Evolutionary conservation across 495 filamentous ascomycete genomes (phyloP), one percentile per base, ranked within the genome.

Genomic region (Bathelium albidoporum): DNA sequence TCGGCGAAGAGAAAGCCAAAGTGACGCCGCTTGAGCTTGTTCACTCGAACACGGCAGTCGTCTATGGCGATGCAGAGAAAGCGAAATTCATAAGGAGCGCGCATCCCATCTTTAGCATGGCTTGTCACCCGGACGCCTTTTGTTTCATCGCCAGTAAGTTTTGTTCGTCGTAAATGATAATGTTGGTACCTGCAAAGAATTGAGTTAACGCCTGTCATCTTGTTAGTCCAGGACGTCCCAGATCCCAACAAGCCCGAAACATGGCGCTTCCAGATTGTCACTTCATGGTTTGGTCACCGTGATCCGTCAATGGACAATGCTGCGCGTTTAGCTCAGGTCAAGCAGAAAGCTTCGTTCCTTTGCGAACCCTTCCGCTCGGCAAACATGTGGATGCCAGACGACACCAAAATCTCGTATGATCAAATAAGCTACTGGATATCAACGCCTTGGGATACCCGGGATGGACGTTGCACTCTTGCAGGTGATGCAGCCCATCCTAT

Each of bases 401-500:
- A 74, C 49, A 78, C 77, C 5, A 59, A 69, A 28, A 69, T 83
- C n/a, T 68, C 70, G n/a, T 71, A 69, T 28, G 67, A 70, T 55
- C 62, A 69, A 24, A 72, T 77, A 26, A 69, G 64, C 10, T 74
- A 74, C 53, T 80, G 77, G 77, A 73, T 75, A 39, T 69, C 73
- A 0, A 71, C 76, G 65, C 20, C 71, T 1, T 85, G 78, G 76
- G 74, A 84, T 66, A 84, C 76, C 44, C 70, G 65, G 1, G 72
- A 67, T 1, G 79, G 82, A 1, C 68, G 75, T 36, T 73, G 83
- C 1, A 81, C 80, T 0, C 60, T 87, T 26, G 76, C 80, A 5
- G 84, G 85, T 2, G 85, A 87, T 72, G 83, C 84, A 0, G 76
- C 82, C 5, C 84, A 88, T 71, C 76, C 83, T 0, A 87, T 87